Conservation (phyloP, 176 grass and related monocot species). For the Triticum urartu region DNA sequence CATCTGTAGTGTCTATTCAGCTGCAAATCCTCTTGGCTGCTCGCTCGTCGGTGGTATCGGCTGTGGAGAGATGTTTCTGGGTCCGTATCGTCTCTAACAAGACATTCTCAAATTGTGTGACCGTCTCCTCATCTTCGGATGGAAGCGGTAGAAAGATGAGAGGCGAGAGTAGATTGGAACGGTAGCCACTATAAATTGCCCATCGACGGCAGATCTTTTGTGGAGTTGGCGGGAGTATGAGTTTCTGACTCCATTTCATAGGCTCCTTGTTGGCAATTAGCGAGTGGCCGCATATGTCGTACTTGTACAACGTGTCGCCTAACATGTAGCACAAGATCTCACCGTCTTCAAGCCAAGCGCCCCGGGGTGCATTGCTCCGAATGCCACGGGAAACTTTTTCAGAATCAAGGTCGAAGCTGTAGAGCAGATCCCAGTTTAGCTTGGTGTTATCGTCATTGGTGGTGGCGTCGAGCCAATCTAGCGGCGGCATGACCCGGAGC, state of each 20-base stretch:
- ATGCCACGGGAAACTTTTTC: neutral
- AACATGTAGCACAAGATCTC: neutral
- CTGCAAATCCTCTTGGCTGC: neutral
- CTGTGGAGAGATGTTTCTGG: neutral
- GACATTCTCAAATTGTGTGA: neutral
- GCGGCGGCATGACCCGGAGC: neutral
- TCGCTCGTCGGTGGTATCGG: neutral
- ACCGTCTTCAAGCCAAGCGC: neutral
- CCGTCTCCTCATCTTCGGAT: neutral
- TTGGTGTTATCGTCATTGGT: neutral
- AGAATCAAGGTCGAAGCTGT: neutral
- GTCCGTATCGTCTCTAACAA: neutral
- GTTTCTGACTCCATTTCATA: neutral
- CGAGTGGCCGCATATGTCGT: neutral
- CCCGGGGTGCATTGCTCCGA: neutral
- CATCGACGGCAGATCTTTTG: neutral
- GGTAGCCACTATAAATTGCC: neutral
- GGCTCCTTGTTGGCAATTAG: neutral
- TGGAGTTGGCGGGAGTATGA: neutral
- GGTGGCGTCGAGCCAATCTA: neutral
- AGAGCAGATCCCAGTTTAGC: neutral
- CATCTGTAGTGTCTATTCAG: neutral
- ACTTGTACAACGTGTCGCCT: neutral
- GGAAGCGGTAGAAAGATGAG: neutral
- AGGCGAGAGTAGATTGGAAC: neutral